Percentiles rank a stretch among this genome's conserved stretches.
Evolutionary conservation across 176 grass and related monocot genomes (phyloP).

Genomic region (Eragrostis curvula): DNA sequence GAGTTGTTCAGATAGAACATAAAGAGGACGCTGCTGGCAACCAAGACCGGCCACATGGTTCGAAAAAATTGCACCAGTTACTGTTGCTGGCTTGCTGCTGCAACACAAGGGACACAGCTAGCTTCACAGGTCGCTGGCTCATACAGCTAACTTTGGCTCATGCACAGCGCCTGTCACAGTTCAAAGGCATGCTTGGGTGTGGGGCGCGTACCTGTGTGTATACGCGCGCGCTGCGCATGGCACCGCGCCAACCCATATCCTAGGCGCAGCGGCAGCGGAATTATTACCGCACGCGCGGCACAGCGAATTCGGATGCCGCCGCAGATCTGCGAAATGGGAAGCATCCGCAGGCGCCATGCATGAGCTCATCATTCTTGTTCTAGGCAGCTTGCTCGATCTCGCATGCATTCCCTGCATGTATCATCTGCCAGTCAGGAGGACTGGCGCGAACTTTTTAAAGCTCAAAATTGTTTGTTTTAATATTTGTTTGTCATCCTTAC

Average conservation of each 20-base stretch:
- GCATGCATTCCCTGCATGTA: neutral
- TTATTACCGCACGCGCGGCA: constrained; percentile 24
- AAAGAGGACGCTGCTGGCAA: neutral
- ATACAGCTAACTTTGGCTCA: neutral
- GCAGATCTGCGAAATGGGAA: constrained; percentile 3
- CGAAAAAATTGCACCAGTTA: neutral
- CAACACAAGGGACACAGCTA: constrained; percentile 24
- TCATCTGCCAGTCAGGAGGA: constrained; percentile 10
- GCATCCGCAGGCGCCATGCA: constrained; percentile 24
- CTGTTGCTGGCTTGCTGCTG: neutral
- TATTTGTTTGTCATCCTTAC: neutral
- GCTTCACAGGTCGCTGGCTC: neutral
- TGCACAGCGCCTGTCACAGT: neutral
- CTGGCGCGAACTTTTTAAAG: constrained; percentile 11
- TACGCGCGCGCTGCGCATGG: neutral
- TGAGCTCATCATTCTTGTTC: constrained; percentile 26
- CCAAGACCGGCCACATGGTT: neutral
- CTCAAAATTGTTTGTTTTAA: neutral
- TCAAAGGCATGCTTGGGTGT: constrained; percentile 1
- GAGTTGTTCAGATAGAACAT: neutral
- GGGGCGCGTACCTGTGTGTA: neutral
- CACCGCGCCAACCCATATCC: neutral
- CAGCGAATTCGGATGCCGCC: constrained; percentile 1
- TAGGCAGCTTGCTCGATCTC: neutral
- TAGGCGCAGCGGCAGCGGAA: neutral